Evolutionary conservation across 2,329 filamentous ascomycete species (phyloP).

Genomic region (Cadophora sp.): DNA sequence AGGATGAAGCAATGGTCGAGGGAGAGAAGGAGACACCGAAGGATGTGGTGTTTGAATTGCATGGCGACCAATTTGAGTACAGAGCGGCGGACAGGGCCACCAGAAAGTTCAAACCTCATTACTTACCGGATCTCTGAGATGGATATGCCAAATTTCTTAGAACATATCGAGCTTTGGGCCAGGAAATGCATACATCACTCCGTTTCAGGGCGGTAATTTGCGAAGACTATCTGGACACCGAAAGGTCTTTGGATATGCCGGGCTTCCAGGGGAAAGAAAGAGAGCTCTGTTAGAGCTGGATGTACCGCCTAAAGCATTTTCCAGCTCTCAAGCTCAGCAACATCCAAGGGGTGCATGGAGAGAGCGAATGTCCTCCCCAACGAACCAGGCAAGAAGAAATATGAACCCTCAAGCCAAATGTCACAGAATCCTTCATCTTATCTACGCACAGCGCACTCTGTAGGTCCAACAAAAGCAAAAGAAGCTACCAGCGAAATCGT

Average conservation of each 20-base stretch:
- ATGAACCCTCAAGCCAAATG: neutral
- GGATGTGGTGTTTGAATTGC: slow-evolving; percentile 79
- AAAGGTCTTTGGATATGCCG: neutral
- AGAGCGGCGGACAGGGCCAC: slow-evolving; percentile 85
- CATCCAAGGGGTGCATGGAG: neutral
- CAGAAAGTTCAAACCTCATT: slow-evolving; percentile 90
- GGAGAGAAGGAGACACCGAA: slow-evolving; percentile 40
- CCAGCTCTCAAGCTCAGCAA: neutral
- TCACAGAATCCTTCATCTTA: neutral
- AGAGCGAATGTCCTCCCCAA: neutral
- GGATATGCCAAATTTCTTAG: neutral
- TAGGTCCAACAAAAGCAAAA: neutral
- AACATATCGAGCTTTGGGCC: neutral
- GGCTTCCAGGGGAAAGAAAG: too few species aligned
- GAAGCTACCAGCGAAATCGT: neutral
- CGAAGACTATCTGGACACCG: neutral
- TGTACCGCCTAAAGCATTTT: neutral
- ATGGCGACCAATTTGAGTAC: slow-evolving; percentile 86
- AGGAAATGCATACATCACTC: neutral
- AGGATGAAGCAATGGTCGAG: slow-evolving; percentile 31
- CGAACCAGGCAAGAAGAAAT: neutral
- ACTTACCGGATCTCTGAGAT: slow-evolving; percentile 74
- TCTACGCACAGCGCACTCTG: neutral
- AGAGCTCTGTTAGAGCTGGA: too few species aligned
- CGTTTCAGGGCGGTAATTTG: neutral